These are phyloP conservation scores for Talaromyces borbonicus DNA, from an alignment of 495 filamentous ascomycete species.

Conservation along the genomic window DNA sequence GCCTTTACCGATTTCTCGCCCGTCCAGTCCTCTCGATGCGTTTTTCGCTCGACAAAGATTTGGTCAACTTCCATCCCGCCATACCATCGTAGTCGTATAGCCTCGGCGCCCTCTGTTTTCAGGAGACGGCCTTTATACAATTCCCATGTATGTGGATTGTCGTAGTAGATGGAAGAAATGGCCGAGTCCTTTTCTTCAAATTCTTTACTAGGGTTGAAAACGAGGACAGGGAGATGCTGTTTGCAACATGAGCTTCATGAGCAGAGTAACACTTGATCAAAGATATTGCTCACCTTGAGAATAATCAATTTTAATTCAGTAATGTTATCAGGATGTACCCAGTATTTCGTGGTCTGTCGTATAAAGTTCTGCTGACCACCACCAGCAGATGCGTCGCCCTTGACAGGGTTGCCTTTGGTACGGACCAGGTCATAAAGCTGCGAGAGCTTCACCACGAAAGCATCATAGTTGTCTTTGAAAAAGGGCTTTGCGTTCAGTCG, in stretches of 20 bases:
- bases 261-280: conserved; percentile 3
- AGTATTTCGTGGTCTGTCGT: conserved; percentile 97
- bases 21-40: conserved; percentile 98
- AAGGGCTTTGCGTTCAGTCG: conserved; percentile 92
- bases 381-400: conserved; percentile 84
- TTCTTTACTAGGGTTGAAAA: conserved; percentile 96
- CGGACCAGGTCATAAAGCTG: conserved; percentile 91
- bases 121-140: conserved; percentile 88
- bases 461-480: conserved; percentile 97
- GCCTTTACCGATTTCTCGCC: conserved; percentile 98
- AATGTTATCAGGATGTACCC: conserved; percentile 98
- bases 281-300: conserved; percentile 49
- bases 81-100: conserved; percentile 94
- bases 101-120: conserved; percentile 96
- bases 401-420: conserved; percentile 83
- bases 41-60: conserved; percentile 96
- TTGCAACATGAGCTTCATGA: conserved; percentile 9
- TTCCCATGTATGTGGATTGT: conserved; percentile 88
- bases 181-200: conserved; percentile 83
- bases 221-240: conserved; percentile 85
- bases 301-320: conserved; percentile 97
- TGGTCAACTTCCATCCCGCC: conserved; percentile 90
- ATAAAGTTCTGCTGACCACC: conserved; percentile 93
- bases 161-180: conserved; percentile 97
- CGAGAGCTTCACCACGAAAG: conserved; percentile 88